Evolutionary conservation across 1,284 basidiomycete genomes (phyloP), one percentile per base, ranked within the genome.

Genomic region (Ganoderma resinaceum): DNA sequence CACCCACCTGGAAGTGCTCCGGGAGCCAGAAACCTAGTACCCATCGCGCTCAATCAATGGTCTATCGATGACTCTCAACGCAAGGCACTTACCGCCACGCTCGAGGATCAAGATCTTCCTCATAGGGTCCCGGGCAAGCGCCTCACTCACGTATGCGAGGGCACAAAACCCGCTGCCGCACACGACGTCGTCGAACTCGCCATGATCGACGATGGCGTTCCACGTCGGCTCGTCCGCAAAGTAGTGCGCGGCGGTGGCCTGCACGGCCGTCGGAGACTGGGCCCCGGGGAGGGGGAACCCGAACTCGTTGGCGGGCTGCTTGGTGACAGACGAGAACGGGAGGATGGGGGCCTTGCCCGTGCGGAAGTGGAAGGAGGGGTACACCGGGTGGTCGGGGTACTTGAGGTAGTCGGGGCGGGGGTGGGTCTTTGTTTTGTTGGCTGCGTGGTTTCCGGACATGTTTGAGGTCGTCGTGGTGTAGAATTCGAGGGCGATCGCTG

Each of bases 131-230:
- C 68, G 49, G 52, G 70, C 53, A 29, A 77, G 67, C n/a, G 76
- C 72, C 12, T 61, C 57, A 35, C 70, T 70, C 33, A 77, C 67
- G 55, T 73, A 77, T 5, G 76, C 76, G 37, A 78, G 73, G 37
- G 75, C 76, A 35, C 63, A 66, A 52, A 72, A 72, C 2, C 63
- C 64, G 46, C 63, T 61, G 9, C 67, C 58, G 23, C 31, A n/a
- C 37, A 68, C 66, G 26, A 70, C 57, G 26, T 68, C 62, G 40
- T 68, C 67, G 59, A 68, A 68, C 37, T 65, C 66, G 31, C 66
- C 66, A 33, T 70, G 69, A 29, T 70, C 69, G 33, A 66, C 37
- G 40, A 69, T 66, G 40, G 43, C 59, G 16, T 62, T 37, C 69
- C 69, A 68, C 38, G 69, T 70, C 18, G 33, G 35, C 11, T 65